Evolutionary conservation across 2,329 filamentous ascomycete genomes (phyloP).

Genomic region (Fusarium anguioides): DNA sequence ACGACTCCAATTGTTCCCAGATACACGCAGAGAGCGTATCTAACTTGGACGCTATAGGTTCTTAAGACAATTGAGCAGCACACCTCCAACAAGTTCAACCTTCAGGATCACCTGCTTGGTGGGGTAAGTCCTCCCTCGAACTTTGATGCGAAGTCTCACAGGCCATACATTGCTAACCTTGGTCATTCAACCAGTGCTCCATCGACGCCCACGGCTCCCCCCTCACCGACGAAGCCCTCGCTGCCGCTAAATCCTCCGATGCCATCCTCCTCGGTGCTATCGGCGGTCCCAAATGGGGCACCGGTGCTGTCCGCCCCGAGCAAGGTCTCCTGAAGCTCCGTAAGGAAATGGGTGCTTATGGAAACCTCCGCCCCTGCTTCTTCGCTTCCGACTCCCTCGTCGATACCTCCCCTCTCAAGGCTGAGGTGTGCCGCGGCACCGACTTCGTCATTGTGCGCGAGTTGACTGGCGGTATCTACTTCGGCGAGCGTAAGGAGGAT

Average conservation of each 20-base stretch:
- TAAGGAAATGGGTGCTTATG: constrained; percentile 93
- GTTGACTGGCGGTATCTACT: constrained; percentile 93
- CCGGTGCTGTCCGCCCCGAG: constrained; percentile 86
- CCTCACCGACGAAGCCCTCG: constrained; percentile 84
- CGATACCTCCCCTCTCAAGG: constrained; percentile 86
- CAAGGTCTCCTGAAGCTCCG: constrained; percentile 91
- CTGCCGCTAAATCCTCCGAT: constrained; percentile 84
- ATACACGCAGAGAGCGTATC: too few relatives aligned
- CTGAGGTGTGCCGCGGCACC: constrained; percentile 83
- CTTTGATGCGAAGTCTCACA: not conserved
- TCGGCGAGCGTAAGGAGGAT: constrained; percentile 80
- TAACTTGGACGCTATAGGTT: constrained; percentile 61
- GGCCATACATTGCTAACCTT: not conserved
- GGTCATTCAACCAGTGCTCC: constrained; percentile 71
- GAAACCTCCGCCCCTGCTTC: constrained; percentile 95
- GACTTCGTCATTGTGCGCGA: constrained; percentile 95
- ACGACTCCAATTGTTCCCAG: too few relatives aligned
- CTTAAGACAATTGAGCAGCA: constrained; percentile 81
- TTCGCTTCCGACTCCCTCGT: constrained; percentile 90
- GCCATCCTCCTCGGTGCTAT: constrained; percentile 94
- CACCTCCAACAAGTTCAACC: constrained; percentile 82
- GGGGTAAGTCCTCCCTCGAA: constrained; percentile 71
- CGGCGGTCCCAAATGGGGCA: constrained; percentile 97
- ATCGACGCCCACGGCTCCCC: constrained; percentile 84
- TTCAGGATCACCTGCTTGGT: constrained; percentile 89